Conservation (phyloP, 179 eudicot species). For the Heliamphora ciliata region DNA sequence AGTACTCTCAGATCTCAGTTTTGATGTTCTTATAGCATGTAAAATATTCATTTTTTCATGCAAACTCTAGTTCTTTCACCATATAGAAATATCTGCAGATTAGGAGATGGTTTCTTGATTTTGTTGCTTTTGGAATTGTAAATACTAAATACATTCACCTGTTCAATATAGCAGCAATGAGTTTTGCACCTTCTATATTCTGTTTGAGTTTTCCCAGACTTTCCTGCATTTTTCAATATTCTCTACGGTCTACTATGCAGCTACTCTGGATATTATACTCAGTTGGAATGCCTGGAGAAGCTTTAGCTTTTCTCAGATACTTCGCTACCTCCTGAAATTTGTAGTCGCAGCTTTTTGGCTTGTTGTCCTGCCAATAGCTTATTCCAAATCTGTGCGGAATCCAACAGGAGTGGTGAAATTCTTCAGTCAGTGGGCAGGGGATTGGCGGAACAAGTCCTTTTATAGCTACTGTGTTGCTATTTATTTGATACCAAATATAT, state of each 20-base stretch:
- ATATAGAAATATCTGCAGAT: neutral
- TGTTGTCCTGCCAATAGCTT: conserved; percentile 74
- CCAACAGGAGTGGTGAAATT: conserved; percentile 63
- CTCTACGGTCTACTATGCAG: conserved; percentile 37
- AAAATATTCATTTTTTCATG: neutral
- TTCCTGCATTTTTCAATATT: neutral
- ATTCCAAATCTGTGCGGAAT: conserved; percentile 50
- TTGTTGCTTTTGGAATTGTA: neutral
- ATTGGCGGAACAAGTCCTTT: conserved; percentile 46
- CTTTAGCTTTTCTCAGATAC: conserved; percentile 66
- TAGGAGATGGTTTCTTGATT: neutral
- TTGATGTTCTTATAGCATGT: neutral
- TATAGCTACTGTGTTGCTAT: conserved; percentile 63
- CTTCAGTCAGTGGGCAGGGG: conserved; percentile 61
- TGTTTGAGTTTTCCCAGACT: neutral
- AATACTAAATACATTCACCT: neutral
- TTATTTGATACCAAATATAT: conserved; percentile 68
- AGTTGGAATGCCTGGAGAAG: conserved; percentile 93
- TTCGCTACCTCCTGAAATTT: conserved; percentile 78
- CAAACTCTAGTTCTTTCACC: neutral
- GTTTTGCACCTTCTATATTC: neutral
- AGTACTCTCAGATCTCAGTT: conserved; percentile 10
- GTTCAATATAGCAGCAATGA: neutral
- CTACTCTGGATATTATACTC: conserved; percentile 73
- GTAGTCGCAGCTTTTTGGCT: conserved; percentile 78